Evolutionary conservation across 2,329 filamentous ascomycete genomes (phyloP).

Genomic region (Corniculantispora saksenae): DNA sequence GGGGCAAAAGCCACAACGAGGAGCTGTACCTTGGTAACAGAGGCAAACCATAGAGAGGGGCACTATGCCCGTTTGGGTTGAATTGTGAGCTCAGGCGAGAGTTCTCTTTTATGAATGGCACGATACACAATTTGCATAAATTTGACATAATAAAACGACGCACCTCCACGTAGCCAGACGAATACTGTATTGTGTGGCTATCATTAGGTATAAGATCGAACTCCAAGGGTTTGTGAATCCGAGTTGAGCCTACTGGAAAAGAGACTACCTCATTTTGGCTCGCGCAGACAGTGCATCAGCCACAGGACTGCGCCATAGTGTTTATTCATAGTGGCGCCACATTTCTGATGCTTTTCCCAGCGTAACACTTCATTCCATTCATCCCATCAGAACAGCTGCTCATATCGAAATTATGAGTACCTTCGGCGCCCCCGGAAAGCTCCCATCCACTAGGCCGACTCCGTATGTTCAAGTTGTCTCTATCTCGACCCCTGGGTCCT

Average conservation of each 20-base stretch:
- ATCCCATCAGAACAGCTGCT: slow-evolving; percentile 3
- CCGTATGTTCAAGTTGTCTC: slow-evolving; percentile 51
- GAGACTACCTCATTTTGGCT: too few species aligned
- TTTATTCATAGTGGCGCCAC: slow-evolving; percentile 14
- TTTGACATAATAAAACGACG: neutral
- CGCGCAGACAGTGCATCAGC: neutral
- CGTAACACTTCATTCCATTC: neutral
- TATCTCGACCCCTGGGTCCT: neutral
- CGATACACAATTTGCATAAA: slow-evolving; percentile 6
- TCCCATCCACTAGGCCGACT: slow-evolving; percentile 65
- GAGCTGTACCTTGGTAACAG: slow-evolving; percentile 7
- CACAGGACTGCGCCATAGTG: too few species aligned
- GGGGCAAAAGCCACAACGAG: slow-evolving; percentile 13
- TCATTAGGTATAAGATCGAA: too few species aligned
- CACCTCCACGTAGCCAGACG: too few species aligned
- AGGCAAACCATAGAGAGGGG: slow-evolving; percentile 11
- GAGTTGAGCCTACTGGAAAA: too few species aligned
- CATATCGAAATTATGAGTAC: slow-evolving; percentile 50
- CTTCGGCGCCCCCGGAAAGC: slow-evolving; percentile 71
- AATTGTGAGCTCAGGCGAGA: neutral
- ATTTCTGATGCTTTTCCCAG: slow-evolving; percentile 3
- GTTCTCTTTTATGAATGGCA: neutral
- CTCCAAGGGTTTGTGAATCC: too few species aligned
- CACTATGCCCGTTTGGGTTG: slow-evolving; percentile 2
- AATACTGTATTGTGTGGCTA: too few species aligned